Evolutionary conservation across 192 early-diverging fungal species (phyloP), one percentile per base, ranked within the genome.

Genomic region (Pilobolus umbonatus): DNA sequence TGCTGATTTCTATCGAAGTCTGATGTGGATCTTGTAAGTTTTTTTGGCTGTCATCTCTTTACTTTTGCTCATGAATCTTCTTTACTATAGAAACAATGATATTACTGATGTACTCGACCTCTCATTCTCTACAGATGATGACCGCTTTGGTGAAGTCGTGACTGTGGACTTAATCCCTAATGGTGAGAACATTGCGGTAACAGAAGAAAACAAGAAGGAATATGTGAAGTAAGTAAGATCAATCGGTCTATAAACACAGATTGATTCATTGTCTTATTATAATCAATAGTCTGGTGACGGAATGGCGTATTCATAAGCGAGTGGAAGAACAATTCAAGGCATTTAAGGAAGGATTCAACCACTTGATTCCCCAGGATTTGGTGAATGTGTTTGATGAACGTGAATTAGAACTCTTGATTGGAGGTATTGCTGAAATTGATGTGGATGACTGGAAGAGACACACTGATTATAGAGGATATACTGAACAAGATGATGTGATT

Each of bases 371-470:
- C n/a, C 84, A 88, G 61, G 96, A 98, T 22, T 76, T 96, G 43
- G 85, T 98, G 40, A 83, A 86, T 29, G 94, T 98, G 26, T 98
- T 98, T 81, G 95, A 98, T 62, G 95, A 97, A 69, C 88, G 93
- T 58, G 96, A 98, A 80, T 77, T 98, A 49, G 96, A 98, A 75
- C 75, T 98, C 45, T 80, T 98, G 42, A 95, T 98, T 75, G 93
- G 96, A 30, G 96, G 96, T 56, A 85, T 98, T 63, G 88, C 88
- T 26, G 94, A 98, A 57, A 92, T 98, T 51, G 94, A 98, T 75
- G 77, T 95, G 5, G 94, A 96, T 36, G 96, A 98, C 73, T 98
- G 96, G 96, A 94, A 92, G 82, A 98, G 96, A 75, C 82, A 97
- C 66, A 98, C 94, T 3, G 94, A 98, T 71, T 98, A 98, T 62